phyloP scores from a whole-genome alignment of 257 asterid species.

The Fraxinus excelsior region DNA sequence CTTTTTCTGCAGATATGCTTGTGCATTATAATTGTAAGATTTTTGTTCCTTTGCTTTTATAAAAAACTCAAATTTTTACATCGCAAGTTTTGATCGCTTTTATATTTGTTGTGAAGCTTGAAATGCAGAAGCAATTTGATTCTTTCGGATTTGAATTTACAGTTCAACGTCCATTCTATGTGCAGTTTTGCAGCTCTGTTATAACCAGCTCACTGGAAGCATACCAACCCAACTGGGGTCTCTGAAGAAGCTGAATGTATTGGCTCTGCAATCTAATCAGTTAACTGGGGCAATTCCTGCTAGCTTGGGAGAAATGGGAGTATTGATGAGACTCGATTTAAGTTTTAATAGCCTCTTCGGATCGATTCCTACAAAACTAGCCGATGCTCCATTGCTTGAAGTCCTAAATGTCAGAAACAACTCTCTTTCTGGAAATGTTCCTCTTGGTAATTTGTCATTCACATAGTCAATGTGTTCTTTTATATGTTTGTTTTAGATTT shows the following conservation, averaged over 20 bases:
- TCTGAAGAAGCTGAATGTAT: constrained; percentile 67
- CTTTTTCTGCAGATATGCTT: too few relatives aligned
- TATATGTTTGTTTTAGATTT: constrained; percentile 1
- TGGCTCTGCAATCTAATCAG: constrained; percentile 74
- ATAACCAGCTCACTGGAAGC: constrained; percentile 77
- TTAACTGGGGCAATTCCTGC: constrained; percentile 95
- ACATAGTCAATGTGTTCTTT: not conserved
- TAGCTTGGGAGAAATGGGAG: constrained; percentile 71
- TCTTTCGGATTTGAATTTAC: not conserved
- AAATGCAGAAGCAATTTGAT: not conserved
- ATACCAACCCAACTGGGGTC: constrained; percentile 72
- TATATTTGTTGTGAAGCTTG: not conserved
- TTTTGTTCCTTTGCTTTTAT: too few relatives aligned
- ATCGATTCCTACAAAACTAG: constrained; percentile 77
- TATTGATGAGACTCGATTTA: constrained; percentile 70
- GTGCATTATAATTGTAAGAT: too few relatives aligned
- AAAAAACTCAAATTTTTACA: not conserved
- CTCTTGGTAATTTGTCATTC: constrained; percentile 58
- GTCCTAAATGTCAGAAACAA: constrained; percentile 74
- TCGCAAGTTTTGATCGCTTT: not conserved
- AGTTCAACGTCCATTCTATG: not conserved
- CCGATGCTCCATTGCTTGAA: constrained; percentile 79
- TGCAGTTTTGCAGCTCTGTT: constrained; percentile 93
- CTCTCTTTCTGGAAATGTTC: constrained; percentile 90
- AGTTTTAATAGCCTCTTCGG: constrained; percentile 78